These are phyloP conservation scores for Clavispora fructus DNA, from an alignment of 805 yeast genomes.

Conservation along the genomic window DNA sequence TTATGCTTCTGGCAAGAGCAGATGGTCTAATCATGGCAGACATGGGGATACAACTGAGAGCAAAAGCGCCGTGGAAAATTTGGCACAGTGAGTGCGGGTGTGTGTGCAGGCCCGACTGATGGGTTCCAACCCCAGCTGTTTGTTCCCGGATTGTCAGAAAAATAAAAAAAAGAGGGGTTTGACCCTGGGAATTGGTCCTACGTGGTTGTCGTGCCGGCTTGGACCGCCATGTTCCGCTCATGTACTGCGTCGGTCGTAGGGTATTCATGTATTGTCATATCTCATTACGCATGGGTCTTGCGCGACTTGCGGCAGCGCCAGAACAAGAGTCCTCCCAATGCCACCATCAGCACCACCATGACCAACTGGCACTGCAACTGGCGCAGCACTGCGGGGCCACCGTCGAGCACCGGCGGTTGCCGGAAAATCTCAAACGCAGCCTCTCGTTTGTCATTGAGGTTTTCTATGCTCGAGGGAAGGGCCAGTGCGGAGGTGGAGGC, in stretches of 20 bases:
- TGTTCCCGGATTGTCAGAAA: too few relatives aligned
- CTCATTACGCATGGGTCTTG: not conserved
- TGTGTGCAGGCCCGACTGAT: not conserved
- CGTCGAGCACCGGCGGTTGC: not conserved
- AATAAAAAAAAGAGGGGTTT: too few relatives aligned
- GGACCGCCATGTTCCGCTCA: not conserved
- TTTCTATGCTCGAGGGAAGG: conserved; percentile 1
- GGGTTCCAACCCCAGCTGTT: too few relatives aligned
- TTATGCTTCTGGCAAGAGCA: not conserved
- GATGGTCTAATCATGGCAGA: not conserved
- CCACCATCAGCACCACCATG: not conserved
- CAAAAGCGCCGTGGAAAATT: not conserved
- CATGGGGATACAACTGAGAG: not conserved
- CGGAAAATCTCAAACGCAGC: not conserved
- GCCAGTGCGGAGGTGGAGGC: conserved; percentile 1
- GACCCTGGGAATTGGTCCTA: too few relatives aligned
- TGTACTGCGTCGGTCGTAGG: not conserved
- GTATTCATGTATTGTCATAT: not conserved
- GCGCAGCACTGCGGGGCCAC: not conserved
- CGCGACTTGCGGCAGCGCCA: not conserved
- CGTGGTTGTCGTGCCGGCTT: too few relatives aligned
- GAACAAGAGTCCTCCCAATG: not conserved
- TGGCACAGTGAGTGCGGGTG: not conserved
- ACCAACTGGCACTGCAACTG: not conserved
- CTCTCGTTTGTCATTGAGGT: not conserved